A percentile compares a stretch with the other conserved stretches of the same genome.
Evolutionary conservation across 2,329 filamentous ascomycete species (phyloP).

Genomic region (Talaromyces marneffei): DNA sequence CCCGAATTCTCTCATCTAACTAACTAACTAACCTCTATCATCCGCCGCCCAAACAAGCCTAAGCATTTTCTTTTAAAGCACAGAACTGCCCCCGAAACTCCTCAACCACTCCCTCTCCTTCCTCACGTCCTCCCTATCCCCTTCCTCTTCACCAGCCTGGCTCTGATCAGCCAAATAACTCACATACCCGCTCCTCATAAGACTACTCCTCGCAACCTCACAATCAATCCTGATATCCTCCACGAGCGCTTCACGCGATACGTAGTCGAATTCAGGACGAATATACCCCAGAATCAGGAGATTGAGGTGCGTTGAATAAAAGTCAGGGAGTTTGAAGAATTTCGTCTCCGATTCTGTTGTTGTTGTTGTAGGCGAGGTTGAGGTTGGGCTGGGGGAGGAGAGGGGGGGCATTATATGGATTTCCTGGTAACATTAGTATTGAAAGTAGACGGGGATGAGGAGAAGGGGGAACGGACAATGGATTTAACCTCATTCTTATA

Average conservation of each 20-base stretch:
- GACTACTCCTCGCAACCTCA: constrained; percentile 67
- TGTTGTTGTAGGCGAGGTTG: constrained; percentile 7
- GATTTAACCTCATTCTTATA: constrained; percentile 85
- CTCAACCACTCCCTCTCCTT: constrained; percentile 33
- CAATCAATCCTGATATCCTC: constrained; percentile 87
- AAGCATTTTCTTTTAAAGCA: too few relatives aligned
- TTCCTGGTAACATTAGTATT: constrained; percentile 49
- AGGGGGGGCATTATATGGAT: constrained; percentile 83
- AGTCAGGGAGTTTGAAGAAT: constrained; percentile 56
- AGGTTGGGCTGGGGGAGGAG: constrained; percentile 34
- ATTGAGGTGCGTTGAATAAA: constrained; percentile 76
- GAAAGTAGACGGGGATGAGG: too few relatives aligned
- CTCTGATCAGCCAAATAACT: constrained; percentile 43
- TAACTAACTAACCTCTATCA: not conserved
- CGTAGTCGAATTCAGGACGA: constrained; percentile 82
- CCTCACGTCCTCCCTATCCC: constrained; percentile 24
- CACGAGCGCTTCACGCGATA: constrained; percentile 72
- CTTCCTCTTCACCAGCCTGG: constrained; percentile 25
- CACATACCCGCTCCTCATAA: constrained; percentile 59
- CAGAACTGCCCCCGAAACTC: constrained; percentile 21
- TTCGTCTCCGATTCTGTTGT: not conserved
- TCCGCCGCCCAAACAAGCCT: not conserved
- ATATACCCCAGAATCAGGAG: constrained; percentile 82
- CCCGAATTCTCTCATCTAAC: too few relatives aligned
- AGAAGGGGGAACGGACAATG: constrained; percentile 48